phyloP scores from a whole-genome alignment of 192 early-diverging fungal species.

The Mortierella antarctica region DNA sequence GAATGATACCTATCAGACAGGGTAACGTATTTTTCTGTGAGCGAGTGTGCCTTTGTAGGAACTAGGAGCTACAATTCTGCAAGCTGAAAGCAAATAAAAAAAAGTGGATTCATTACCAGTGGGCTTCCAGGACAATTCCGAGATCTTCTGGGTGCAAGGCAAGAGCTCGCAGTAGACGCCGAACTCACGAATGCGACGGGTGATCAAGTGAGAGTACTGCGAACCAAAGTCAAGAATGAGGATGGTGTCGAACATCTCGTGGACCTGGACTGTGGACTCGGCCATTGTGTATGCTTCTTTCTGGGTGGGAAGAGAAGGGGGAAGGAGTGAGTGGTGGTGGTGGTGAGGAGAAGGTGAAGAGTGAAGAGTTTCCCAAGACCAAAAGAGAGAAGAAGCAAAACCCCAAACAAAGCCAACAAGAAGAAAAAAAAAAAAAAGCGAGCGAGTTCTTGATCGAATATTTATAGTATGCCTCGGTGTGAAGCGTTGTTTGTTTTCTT shows the following conservation, averaged over 20 bases:
- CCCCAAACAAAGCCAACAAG: constrained; percentile 31
- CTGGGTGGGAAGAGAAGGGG: background rate
- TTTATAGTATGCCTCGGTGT: background rate
- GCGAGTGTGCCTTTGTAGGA: background rate
- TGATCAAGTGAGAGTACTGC: constrained; percentile 98
- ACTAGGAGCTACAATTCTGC: background rate
- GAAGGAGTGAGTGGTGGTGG: background rate
- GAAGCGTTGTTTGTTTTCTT: constrained; percentile 7
- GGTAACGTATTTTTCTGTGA: background rate
- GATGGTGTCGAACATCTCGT: constrained; percentile 92
- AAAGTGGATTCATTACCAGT: constrained; percentile 68
- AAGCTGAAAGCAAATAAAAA: background rate
- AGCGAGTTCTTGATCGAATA: background rate
- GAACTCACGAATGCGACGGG: constrained; percentile 93
- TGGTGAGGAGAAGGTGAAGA: constrained; percentile 4
- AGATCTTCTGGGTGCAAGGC: constrained; percentile 96
- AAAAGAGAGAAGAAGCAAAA: constrained; percentile 31
- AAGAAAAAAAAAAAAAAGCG: constrained; percentile 12
- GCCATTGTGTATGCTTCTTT: constrained; percentile 27
- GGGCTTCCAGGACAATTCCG: constrained; percentile 94
- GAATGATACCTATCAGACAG: constrained; percentile 76
- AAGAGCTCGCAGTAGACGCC: constrained; percentile 99
- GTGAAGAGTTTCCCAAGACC: constrained; percentile 24
- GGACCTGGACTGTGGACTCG: constrained; percentile 64
- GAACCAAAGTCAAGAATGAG: constrained; percentile 99